These are phyloP conservation scores for Hymenoscyphus infarciens DNA, from an alignment of 2,329 filamentous ascomycete genomes.

Conservation along the genomic window DNA sequence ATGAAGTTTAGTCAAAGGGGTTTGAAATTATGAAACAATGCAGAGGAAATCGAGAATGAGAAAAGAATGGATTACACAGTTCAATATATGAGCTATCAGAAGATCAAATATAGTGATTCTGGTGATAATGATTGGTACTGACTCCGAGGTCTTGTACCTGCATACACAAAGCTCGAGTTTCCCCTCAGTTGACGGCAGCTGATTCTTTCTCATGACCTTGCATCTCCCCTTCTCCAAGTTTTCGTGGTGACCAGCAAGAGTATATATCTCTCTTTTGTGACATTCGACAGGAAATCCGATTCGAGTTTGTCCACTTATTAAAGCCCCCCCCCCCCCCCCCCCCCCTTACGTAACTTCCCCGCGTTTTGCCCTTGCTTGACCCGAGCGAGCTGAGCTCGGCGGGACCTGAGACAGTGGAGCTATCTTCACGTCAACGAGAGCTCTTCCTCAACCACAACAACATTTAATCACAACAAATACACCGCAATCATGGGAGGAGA, in stretches of 20 bases:
- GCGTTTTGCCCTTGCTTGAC: neutral
- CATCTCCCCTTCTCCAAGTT: neutral
- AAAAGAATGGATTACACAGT: neutral
- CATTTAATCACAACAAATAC: constrained; percentile 16
- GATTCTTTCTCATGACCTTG: neutral
- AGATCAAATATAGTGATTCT: neutral
- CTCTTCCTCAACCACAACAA: constrained; percentile 13
- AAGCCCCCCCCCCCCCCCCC: neutral
- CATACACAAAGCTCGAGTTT: neutral
- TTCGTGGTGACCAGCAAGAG: neutral
- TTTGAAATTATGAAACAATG: neutral
- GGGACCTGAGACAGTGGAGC: constrained; percentile 1
- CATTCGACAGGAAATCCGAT: neutral
- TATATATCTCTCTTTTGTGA: constrained; percentile 1
- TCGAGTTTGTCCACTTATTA: constrained; percentile 2
- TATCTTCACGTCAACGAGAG: neutral
- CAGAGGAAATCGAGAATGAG: neutral
- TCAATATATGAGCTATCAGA: neutral
- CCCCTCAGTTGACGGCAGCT: constrained; percentile 3
- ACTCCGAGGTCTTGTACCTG: constrained; percentile 5
- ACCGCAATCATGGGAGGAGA: constrained; percentile 36
- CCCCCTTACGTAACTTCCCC: constrained; percentile 3
- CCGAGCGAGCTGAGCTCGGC: neutral
- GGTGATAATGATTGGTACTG: constrained; percentile 1
- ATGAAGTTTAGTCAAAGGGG: neutral